Percentiles rank a stretch among this genome's conserved stretches.
phyloP scores from a whole-genome alignment of 148 eudicot species.

The Gaultheria prostrata region DNA sequence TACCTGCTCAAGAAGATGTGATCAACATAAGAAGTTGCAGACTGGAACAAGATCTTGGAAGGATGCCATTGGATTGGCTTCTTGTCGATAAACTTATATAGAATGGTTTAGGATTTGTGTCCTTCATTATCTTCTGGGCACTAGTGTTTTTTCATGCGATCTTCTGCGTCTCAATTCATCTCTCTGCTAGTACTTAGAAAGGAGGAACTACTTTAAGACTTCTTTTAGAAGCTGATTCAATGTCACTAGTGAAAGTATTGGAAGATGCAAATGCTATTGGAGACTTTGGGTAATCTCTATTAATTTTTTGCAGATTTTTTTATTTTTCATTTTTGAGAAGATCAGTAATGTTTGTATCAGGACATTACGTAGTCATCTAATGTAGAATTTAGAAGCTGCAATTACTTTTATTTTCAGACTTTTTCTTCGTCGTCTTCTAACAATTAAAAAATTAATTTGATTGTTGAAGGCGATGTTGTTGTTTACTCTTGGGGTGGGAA shows the following conservation, averaged over 20 bases:
- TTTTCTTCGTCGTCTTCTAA: constrained; percentile 18
- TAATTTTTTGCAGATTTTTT: neutral
- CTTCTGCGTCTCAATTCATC: neutral
- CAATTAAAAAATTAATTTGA: constrained; percentile 29
- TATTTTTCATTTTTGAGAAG: neutral
- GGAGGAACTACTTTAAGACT: neutral
- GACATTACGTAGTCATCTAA: neutral
- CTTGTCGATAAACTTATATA: neutral
- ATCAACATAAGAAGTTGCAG: neutral
- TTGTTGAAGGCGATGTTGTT: constrained; percentile 32
- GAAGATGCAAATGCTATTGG: neutral
- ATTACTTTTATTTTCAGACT: neutral
- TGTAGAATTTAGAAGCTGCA: constrained; percentile 9
- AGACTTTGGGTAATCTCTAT: neutral
- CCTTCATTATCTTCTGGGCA: neutral
- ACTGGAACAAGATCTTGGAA: neutral
- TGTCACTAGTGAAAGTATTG: neutral
- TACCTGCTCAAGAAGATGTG: neutral
- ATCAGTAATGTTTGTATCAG: neutral
- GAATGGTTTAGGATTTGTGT: neutral
- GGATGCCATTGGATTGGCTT: neutral
- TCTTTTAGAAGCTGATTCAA: neutral
- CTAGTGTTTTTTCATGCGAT: constrained; percentile 2
- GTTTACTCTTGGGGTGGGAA: constrained; percentile 29
- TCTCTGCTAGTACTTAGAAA: neutral